Evolutionary conservation across 768 basidiomycete species (phyloP).

Genomic region (Nidularia sp.): DNA sequence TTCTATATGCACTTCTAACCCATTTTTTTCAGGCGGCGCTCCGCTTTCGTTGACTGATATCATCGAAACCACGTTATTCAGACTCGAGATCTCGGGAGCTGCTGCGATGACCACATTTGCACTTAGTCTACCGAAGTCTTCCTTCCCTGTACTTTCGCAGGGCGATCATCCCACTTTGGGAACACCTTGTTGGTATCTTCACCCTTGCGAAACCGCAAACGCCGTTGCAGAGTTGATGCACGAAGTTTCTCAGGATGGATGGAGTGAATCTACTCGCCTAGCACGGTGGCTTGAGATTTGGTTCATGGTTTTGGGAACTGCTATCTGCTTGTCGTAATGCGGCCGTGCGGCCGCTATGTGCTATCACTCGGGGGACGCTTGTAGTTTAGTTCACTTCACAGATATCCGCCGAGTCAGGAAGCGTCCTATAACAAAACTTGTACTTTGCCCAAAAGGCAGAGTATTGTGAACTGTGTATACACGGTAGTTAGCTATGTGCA

Average conservation of each 20-base stretch:
- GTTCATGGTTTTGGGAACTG: slow-evolving; percentile 68
- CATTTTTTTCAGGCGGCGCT: slow-evolving; percentile 49
- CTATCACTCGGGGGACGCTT: slow-evolving; percentile 1
- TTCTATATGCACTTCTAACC: slow-evolving; percentile 6
- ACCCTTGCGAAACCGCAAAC: slow-evolving; percentile 75
- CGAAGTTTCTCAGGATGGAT: slow-evolving; percentile 31
- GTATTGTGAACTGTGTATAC: no score
- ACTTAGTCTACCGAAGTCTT: slow-evolving; percentile 41
- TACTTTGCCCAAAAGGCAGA: no score
- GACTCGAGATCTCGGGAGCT: slow-evolving; percentile 35
- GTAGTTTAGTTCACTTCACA: no score
- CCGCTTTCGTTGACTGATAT: slow-evolving; percentile 57
- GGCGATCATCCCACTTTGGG: slow-evolving; percentile 82
- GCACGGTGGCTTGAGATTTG: slow-evolving; percentile 67
- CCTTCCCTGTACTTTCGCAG: slow-evolving; percentile 79
- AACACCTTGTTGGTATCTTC: slow-evolving; percentile 78
- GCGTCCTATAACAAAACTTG: no score
- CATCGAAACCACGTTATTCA: slow-evolving; percentile 57
- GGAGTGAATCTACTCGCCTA: slow-evolving; percentile 22
- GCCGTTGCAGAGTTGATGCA: slow-evolving; percentile 67
- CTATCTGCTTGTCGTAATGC: neutral
- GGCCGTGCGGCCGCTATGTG: neutral
- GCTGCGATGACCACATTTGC: slow-evolving; percentile 49
- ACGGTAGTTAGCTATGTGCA: no score
- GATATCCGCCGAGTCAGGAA: no score